Conservation (phyloP, 1,284 basidiomycete species). For the Ceratorhiza oryzae-sativae region DNA sequence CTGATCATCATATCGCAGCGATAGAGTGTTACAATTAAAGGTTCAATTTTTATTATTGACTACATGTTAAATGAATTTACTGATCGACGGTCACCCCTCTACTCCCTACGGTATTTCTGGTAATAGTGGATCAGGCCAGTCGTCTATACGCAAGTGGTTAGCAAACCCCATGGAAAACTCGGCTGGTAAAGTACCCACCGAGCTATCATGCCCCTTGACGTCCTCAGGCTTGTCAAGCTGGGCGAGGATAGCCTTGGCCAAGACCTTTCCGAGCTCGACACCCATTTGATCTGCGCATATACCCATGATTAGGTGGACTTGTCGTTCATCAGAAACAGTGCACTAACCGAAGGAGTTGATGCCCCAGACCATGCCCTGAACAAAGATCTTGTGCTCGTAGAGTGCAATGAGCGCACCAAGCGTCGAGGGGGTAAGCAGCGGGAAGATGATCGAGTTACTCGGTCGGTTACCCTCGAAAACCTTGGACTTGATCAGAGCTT, state of each 20-base stretch:
- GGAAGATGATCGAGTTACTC: conserved; percentile 96
- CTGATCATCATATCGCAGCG: neutral
- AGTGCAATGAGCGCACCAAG: conserved; percentile 89
- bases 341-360: conserved; percentile 93
- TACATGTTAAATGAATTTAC: neutral
- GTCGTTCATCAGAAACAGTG: too few relatives aligned
- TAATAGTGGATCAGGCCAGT: conserved; percentile 94
- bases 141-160: conserved; percentile 61
- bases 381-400: conserved; percentile 99
- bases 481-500: conserved; percentile 92
- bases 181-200: conserved; percentile 61
- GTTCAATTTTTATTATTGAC: conserved; percentile 15
- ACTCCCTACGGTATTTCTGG: conserved; percentile 72
- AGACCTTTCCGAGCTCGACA: conserved; percentile 92
- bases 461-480: conserved; percentile 98
- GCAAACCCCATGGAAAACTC: conserved; percentile 8
- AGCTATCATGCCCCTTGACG: conserved; percentile 90
- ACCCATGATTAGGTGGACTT: too few relatives aligned
- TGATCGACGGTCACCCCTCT: neutral
- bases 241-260: conserved; percentile 93
- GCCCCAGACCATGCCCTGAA: conserved; percentile 96
- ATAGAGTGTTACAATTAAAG: neutral
- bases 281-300: conserved; percentile 80
- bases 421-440: conserved; percentile 86
- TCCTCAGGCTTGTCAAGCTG: conserved; percentile 84